Conservation (phyloP, 176 grass and related monocot genomes). For the Chrysopogon serrulatus region DNA sequence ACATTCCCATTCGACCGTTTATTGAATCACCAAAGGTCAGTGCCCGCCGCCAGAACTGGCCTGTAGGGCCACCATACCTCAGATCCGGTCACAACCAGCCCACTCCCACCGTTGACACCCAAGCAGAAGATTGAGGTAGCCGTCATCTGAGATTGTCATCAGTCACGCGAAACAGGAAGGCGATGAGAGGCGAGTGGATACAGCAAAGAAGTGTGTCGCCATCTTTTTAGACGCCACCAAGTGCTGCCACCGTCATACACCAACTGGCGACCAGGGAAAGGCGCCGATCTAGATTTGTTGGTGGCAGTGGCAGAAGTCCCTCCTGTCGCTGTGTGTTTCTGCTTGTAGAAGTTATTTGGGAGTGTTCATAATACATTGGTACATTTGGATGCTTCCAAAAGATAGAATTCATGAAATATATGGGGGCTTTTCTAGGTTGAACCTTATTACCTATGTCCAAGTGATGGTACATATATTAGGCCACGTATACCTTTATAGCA, state of each 20-base stretch:
- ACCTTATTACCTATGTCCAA: background rate
- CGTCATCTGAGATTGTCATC: background rate
- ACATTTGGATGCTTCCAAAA: background rate
- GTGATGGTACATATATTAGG: background rate
- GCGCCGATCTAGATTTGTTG: background rate
- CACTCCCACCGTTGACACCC: background rate
- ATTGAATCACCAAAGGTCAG: background rate
- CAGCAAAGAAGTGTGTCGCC: background rate
- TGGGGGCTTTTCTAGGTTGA: background rate
- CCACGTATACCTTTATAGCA: background rate
- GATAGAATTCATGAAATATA: background rate
- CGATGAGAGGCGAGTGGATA: background rate
- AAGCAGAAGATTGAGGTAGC: background rate
- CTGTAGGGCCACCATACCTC: background rate
- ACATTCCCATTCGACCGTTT: background rate
- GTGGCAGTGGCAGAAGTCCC: background rate
- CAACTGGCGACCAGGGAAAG: background rate
- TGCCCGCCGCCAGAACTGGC: background rate
- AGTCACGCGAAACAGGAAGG: background rate
- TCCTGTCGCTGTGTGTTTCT: background rate
- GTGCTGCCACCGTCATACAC: background rate
- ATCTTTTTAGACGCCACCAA: background rate
- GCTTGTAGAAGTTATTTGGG: background rate
- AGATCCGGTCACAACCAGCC: background rate
- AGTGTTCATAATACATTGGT: background rate